phyloP scores from a whole-genome alignment of 192 early-diverging fungal species.

The Geranomyces variabilis region DNA sequence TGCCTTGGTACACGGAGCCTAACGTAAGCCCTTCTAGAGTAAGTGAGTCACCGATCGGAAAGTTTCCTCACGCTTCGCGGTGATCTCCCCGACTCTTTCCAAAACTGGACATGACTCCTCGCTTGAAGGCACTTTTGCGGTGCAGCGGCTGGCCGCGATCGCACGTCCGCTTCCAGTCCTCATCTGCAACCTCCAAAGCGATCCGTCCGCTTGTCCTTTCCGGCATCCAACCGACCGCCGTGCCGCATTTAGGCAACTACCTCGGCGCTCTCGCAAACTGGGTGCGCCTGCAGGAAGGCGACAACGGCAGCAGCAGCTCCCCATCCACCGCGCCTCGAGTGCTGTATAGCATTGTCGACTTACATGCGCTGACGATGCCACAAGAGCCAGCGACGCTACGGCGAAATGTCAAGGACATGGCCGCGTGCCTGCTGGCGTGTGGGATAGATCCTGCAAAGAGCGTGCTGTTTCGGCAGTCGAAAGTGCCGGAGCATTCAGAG shows the following conservation, averaged over 20 bases:
- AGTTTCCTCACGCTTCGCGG: too few species aligned
- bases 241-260: conserved; percentile 93
- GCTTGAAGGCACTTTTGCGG: too few species aligned
- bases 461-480: conserved; percentile 78
- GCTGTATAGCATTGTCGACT: conserved; percentile 82
- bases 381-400: conserved; percentile 68
- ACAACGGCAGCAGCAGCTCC: background rate
- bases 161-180: background rate
- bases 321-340: conserved; percentile 19
- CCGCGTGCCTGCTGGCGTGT: conserved; percentile 77
- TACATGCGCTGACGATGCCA: conserved; percentile 86
- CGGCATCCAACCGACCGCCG: conserved; percentile 93
- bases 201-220: conserved; percentile 55
- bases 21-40: too few species aligned
- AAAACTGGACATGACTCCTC: too few species aligned
- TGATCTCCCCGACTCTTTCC: too few species aligned
- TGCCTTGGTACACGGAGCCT: too few species aligned
- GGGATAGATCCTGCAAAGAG: conserved; percentile 76
- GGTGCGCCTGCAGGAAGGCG: conserved; percentile 70
- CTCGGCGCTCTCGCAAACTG: conserved; percentile 87
- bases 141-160: background rate
- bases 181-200: background rate
- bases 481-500: conserved; percentile 68
- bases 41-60: too few species aligned
- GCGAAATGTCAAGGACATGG: conserved; percentile 72